Base-by-base conservation (phyloP, 2,329 filamentous ascomycete species). In the Aurifilum marmelostoma region DNA sequence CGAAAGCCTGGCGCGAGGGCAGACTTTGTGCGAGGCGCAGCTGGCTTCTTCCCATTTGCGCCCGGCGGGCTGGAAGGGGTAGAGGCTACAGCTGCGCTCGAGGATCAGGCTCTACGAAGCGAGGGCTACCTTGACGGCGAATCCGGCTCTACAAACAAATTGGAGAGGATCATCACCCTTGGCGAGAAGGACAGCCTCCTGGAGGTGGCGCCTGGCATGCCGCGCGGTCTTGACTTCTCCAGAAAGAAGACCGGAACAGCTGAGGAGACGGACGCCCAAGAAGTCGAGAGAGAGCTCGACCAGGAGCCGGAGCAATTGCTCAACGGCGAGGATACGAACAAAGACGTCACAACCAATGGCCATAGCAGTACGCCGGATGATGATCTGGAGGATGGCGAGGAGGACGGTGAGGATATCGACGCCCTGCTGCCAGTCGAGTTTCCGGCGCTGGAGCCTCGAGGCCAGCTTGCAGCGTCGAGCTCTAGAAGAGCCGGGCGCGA, bases 1-100 rank as follows among this genome's bases (percentile, higher is more conserved):
- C 88, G 96, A 60, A 97, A 97, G 76, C 95, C 95, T 3, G 95
- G 93, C 18, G 90, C 89, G 68, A 88, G 92, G 71, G 93, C 92
- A 39, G 94, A 98, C 63, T 97, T 98, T 79, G 94, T 98, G 16
- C 88, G 95, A 71, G 96, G 96, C 18, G 94, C 92, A 47, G 93
- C 94, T 9, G 95, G 95, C 0, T 97, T 97, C 81, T 97, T 97
- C 70, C 95, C 95, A 0, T 97, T 98, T 80, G 91, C 94, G 0
- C 95, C 95, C 0, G 94, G 94, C 67, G 96, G 96, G 1, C 80
- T 98, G 18, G 94, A 97, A 71, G 89, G 90, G 1, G 91, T 97
- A 29, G 92, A 97, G 78, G 92, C 92, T 2, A 90, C 94, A 12
- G 93, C 94, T 37, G 92, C 92, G 5, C 84, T 93, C 65, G 95